Evolutionary conservation across 2,329 filamentous ascomycete genomes (phyloP).

Genomic region (Colletotrichum chlorophyti): DNA sequence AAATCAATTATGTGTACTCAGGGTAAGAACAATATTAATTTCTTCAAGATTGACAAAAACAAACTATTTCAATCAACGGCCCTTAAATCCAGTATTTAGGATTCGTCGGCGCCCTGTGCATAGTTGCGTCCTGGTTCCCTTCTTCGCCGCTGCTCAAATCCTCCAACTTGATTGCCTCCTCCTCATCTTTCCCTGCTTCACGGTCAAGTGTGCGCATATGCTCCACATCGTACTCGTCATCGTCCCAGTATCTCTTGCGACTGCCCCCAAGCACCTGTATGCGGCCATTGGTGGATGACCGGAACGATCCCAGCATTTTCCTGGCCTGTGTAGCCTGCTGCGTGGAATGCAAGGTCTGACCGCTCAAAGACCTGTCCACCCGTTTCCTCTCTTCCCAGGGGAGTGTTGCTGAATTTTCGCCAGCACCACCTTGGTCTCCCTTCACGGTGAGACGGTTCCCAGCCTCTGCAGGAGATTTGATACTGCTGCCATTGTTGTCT

Average conservation of each 20-base stretch:
- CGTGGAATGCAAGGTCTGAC: background rate
- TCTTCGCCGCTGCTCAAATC: background rate
- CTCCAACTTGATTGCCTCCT: background rate
- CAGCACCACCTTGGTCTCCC: background rate
- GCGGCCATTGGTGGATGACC: slow-evolving; percentile 3
- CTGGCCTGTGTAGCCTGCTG: background rate
- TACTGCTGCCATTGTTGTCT: slow-evolving; percentile 16
- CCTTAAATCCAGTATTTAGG: slow-evolving; percentile 16
- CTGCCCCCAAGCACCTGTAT: background rate
- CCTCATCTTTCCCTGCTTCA: background rate
- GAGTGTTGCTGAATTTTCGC: background rate
- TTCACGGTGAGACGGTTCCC: background rate
- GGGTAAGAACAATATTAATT: background rate
- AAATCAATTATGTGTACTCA: background rate
- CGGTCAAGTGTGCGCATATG: background rate
- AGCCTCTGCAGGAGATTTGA: background rate
- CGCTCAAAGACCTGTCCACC: background rate
- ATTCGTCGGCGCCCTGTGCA: background rate
- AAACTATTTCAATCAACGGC: too few relatives aligned
- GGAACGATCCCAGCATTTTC: background rate
- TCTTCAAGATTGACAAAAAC: background rate
- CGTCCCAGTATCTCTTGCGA: slow-evolving; percentile 17
- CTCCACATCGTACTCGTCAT: background rate
- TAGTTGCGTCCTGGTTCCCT: background rate
- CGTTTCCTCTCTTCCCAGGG: background rate